A percentile compares a stretch with the other conserved stretches of the same genome.
Conservation (phyloP, 805 yeast species). For the Metschnikowia arizonensis region DNA sequence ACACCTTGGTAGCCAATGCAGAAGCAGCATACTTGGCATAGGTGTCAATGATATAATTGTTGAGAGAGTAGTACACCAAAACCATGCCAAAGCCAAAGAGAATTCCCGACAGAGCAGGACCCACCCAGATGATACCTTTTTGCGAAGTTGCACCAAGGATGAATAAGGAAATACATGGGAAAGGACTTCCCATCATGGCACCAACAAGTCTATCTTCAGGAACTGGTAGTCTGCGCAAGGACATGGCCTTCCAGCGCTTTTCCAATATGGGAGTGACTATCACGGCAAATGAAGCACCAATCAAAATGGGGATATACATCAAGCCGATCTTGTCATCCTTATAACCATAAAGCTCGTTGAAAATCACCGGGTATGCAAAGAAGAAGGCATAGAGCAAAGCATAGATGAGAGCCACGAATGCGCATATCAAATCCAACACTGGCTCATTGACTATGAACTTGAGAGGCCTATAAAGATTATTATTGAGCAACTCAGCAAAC, state of each 20-base stretch:
- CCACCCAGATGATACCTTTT: constrained; percentile 63
- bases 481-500: constrained; percentile 60
- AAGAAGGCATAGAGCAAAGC: constrained; percentile 89
- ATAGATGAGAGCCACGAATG: constrained; percentile 83
- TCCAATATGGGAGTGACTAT: constrained; percentile 74
- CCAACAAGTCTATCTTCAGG: constrained; percentile 81
- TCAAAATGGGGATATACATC: constrained; percentile 85
- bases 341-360: constrained; percentile 69
- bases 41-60: constrained; percentile 86
- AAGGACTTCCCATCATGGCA: constrained; percentile 79
- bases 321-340: constrained; percentile 76
- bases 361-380: constrained; percentile 92
- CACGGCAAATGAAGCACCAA: constrained; percentile 77
- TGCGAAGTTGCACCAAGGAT: constrained; percentile 76
- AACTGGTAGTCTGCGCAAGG: constrained; percentile 53
- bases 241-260: constrained; percentile 48
- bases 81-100: constrained; percentile 64
- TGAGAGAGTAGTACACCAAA: constrained; percentile 52
- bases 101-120: constrained; percentile 56
- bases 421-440: constrained; percentile 76
- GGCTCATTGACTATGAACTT: constrained; percentile 78
- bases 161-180: constrained; percentile 76
- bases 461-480: constrained; percentile 77
- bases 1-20: constrained; percentile 79
- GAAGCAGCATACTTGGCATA: constrained; percentile 78